Conservation (phyloP, 306 rosid species). For the Calophaca sinica region DNA sequence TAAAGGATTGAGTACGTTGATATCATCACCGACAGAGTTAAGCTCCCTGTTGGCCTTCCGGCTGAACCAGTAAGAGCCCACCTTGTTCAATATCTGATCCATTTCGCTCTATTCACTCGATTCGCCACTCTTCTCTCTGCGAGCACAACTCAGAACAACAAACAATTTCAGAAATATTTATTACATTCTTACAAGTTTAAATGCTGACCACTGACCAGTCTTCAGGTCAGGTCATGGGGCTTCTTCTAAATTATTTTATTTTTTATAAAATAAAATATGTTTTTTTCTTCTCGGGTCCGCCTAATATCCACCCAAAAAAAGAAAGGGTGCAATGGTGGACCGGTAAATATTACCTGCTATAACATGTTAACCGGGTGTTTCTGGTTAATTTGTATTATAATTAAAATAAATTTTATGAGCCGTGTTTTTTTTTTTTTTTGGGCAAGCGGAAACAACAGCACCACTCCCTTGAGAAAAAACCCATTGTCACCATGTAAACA, state of each 20-base stretch:
- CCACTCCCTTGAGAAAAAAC: no score
- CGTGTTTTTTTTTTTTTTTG: no score
- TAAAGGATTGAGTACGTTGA: slow-evolving; percentile 58
- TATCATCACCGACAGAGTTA: slow-evolving; percentile 76
- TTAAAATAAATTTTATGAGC: no score
- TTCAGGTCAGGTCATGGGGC: not conserved
- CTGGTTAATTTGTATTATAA: no score
- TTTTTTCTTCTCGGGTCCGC: no score
- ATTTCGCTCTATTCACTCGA: slow-evolving; percentile 41
- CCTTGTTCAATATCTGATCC: slow-evolving; percentile 90
- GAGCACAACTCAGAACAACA: not conserved
- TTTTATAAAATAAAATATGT: no score
- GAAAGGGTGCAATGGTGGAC: no score
- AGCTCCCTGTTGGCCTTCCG: slow-evolving; percentile 75
- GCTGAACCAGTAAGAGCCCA: slow-evolving; percentile 92
- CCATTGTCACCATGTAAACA: no score
- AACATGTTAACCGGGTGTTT: no score
- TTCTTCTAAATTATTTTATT: not conserved
- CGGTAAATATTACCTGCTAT: no score
- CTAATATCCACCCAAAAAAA: no score
- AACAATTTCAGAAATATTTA: not conserved
- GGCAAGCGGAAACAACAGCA: no score
- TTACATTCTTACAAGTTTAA: not conserved
- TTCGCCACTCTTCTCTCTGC: not conserved
- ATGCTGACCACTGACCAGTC: slow-evolving; percentile 22